These are phyloP conservation scores for Tuber calosporum DNA, from an alignment of 495 filamentous ascomycete species.

Conservation along the genomic window DNA sequence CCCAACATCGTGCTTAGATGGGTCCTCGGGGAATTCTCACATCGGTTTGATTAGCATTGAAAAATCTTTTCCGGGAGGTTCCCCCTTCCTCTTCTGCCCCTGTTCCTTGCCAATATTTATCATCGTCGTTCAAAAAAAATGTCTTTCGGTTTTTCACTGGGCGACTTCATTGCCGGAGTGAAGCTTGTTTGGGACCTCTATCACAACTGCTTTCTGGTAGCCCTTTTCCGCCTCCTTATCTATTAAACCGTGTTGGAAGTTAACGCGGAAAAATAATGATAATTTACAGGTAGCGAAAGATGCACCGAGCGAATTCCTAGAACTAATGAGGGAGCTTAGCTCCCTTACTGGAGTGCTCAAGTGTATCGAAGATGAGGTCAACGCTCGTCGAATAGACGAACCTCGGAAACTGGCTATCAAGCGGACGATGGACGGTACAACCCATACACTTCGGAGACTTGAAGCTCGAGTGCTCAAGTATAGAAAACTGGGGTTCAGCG, in stretches of 20 bases:
- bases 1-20: not conserved
- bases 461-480: not conserved
- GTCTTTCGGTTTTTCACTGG: slow-evolving; percentile 41
- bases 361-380: not conserved
- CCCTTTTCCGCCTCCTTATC: not conserved
- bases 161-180: slow-evolving; percentile 41
- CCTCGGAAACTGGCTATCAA: not conserved
- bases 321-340: not conserved
- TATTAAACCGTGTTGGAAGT: not conserved
- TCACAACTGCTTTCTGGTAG: slow-evolving; percentile 22
- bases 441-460: not conserved
- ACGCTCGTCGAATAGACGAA: not conserved
- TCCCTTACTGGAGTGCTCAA: not conserved
- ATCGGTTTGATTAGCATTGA: not conserved
- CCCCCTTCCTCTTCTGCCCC: not conserved
- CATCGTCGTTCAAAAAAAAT: slow-evolving; percentile 16
- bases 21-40: not conserved
- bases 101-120: not conserved
- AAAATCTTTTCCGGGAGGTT: not conserved
- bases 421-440: not conserved
- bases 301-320: not conserved
- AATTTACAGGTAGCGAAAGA: not conserved
- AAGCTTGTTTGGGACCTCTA: slow-evolving; percentile 40
- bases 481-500: not conserved
- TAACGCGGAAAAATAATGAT: not conserved